Evolutionary conservation across 345 rosid genomes (phyloP).

Genomic region (Mallotus nudiflorus): DNA sequence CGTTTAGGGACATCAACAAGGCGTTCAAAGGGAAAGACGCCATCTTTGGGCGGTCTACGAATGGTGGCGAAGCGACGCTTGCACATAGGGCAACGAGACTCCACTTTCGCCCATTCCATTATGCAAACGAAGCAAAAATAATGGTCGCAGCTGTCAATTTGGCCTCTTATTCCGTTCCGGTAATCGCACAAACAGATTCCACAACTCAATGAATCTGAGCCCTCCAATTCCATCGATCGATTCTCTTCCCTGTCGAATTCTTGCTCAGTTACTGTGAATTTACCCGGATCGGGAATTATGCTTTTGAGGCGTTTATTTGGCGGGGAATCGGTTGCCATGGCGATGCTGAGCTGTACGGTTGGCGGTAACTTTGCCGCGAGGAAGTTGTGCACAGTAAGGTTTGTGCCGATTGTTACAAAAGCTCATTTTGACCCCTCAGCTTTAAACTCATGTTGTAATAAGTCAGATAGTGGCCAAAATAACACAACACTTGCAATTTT

Average conservation of each 20-base stretch:
- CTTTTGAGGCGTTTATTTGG: constrained; percentile 29
- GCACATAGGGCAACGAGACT: constrained; percentile 62
- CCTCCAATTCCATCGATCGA: background rate
- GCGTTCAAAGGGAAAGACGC: constrained; percentile 40
- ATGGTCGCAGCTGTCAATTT: constrained; percentile 57
- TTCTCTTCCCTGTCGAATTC: background rate
- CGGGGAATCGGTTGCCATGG: background rate
- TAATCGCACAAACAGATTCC: constrained; percentile 56
- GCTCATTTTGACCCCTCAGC: no score
- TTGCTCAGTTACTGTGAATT: background rate
- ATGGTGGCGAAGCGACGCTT: constrained; percentile 53
- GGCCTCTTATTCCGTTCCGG: constrained; percentile 46
- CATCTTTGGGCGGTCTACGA: constrained; percentile 37
- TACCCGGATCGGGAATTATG: background rate
- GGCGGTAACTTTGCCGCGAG: background rate
- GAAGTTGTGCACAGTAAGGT: no score
- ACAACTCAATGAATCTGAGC: constrained; percentile 27
- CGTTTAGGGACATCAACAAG: constrained; percentile 44
- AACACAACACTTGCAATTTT: no score
- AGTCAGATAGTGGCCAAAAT: no score
- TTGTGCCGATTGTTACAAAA: no score
- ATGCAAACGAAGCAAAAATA: constrained; percentile 68
- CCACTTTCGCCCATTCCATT: constrained; percentile 66
- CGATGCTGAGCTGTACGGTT: background rate
- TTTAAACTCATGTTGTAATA: no score